Base-by-base conservation (phyloP, 176 grass and related monocot species). In the Leersia perrieri region DNA sequence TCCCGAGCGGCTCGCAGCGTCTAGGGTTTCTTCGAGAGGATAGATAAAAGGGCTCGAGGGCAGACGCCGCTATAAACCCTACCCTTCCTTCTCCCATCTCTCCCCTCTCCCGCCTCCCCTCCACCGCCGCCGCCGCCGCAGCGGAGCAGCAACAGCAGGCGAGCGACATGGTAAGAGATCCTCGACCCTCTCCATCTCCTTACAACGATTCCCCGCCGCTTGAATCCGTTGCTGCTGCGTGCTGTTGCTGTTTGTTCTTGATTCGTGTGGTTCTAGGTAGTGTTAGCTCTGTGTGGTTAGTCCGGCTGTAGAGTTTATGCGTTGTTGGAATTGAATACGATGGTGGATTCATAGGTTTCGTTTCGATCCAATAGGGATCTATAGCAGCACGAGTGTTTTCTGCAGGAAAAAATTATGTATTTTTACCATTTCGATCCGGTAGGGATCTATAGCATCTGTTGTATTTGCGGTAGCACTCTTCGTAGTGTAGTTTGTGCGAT, bases 161-260 rank as follows among this genome's bases (percentile, higher is more conserved):
- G 22, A 87, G 74, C 33, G 66, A 83, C 55, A 89, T 92, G 87
- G 90, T 92, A 86, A 60, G 87, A 74, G 87, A 74, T 74, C 69
- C 10, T 0, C 3, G 3, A 3, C 3, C 42, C 44, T 42, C 18
- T 9, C 7, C 3, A 22, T 0, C 27, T 40, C 26, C 11, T 2
- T 26, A 6, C 13, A 25, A 1, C 39, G 39, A 41, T 11, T 5
- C 12, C 5, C 27, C 31, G 2, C 27, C 31, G 2, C 13, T 65
- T 1, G 20, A 5, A 7, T 79, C 23, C 10, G 22, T 51, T 20
- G 27, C 22, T 30, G 13, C 66, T n/a, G n/a, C n/a, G n/a, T n/a
- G n/a, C 9, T 20, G 47, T 11, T 60, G 15, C 11, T 77, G 36
- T 32, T 33, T 13, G 26, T 44, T 35, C 60, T 47, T 15, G 45